A percentile compares a stretch with the other conserved stretches of the same genome.
phyloP scores from a whole-genome alignment of 768 basidiomycete genomes.

The Trametes sanguinea region DNA sequence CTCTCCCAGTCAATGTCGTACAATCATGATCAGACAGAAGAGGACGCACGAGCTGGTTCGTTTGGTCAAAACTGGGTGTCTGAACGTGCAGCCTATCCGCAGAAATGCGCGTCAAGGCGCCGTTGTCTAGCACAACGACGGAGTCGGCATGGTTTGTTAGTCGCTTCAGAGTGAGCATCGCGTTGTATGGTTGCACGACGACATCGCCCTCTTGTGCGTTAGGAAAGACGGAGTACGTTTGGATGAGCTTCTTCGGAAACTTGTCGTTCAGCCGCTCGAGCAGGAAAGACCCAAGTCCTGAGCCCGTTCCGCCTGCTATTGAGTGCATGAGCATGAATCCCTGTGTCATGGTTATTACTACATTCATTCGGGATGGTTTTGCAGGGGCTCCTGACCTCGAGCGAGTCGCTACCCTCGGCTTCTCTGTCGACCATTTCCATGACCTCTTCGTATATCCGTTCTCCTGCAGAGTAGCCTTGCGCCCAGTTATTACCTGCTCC shows the following conservation, averaged over 20 bases:
- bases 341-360: slow-evolving; percentile 41
- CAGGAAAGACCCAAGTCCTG: slow-evolving; percentile 96
- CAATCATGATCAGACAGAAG: background rate
- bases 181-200: slow-evolving; percentile 98
- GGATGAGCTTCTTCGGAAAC: slow-evolving; percentile 98
- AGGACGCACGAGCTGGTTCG: slow-evolving; percentile 77
- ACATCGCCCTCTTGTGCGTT: slow-evolving; percentile 93
- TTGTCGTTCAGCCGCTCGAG: slow-evolving; percentile 96
- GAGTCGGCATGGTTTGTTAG: slow-evolving; percentile 96
- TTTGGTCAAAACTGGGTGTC: slow-evolving; percentile 87
- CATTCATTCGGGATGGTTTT: too few species aligned
- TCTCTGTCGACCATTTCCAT: slow-evolving; percentile 99
- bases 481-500: slow-evolving; percentile 99
- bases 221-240: slow-evolving; percentile 98
- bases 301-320: slow-evolving; percentile 98
- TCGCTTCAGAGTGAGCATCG: slow-evolving; percentile 87
- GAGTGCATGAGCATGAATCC: slow-evolving; percentile 99
- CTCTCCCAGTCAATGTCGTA: background rate
- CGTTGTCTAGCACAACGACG: slow-evolving; percentile 96
- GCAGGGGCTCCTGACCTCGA: slow-evolving; percentile 64
- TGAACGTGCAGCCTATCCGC: slow-evolving; percentile 89
- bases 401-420: slow-evolving; percentile 94
- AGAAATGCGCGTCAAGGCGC: slow-evolving; percentile 89
- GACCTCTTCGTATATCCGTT: slow-evolving; percentile 90
- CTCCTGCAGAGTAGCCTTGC: slow-evolving; percentile 88